Conservation (phyloP, 305 asterid genomes). For the Fraxinus latifolia region DNA sequence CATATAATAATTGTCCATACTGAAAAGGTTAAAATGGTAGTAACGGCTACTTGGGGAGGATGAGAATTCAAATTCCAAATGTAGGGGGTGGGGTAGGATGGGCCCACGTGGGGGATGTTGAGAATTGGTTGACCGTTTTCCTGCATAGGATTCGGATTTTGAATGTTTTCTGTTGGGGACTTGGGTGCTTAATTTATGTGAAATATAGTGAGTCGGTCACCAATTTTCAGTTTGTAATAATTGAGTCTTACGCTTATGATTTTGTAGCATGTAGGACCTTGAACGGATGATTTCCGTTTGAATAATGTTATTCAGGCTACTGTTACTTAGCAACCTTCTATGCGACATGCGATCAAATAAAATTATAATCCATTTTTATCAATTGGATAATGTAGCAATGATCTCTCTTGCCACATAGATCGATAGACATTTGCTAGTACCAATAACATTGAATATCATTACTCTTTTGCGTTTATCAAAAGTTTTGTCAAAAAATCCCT, state of each 20-base stretch:
- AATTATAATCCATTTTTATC: not conserved
- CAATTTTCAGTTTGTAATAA: not conserved
- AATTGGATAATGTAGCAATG: not conserved
- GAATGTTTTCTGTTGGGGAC: not conserved
- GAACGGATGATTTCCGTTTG: not conserved
- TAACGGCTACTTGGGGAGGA: constrained; percentile 20
- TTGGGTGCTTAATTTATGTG: not conserved
- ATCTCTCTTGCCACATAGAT: not conserved
- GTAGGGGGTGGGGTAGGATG: constrained; percentile 4
- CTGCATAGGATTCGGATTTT: not conserved
- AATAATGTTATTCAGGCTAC: not conserved
- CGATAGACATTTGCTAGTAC: not conserved
- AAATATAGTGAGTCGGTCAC: not conserved
- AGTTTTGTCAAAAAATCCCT: not conserved
- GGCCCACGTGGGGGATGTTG: not conserved
- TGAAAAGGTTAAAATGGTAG: not conserved
- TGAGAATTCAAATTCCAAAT: constrained; percentile 53
- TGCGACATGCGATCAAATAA: not conserved
- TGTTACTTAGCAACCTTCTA: not conserved
- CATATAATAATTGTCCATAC: not conserved
- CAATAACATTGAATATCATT: not conserved
- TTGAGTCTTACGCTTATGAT: not conserved
- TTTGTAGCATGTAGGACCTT: not conserved
- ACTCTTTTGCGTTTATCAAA: not conserved
- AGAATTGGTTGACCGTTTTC: not conserved